Conservation (phyloP, 768 basidiomycete species). For the Tylopilus sp. region DNA sequence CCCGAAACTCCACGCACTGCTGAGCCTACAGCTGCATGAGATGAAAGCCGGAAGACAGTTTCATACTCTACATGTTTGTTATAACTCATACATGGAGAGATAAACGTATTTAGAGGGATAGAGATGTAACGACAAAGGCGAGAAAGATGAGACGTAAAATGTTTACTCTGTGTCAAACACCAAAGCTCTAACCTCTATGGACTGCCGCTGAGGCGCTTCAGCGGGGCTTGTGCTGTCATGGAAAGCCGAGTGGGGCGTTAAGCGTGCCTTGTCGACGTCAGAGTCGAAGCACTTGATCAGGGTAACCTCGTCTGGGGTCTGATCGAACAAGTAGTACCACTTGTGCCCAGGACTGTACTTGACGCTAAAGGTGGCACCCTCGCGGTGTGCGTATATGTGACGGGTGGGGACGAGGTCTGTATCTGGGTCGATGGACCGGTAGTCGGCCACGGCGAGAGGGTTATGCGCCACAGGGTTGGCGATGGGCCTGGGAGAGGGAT, state of each 20-base stretch:
- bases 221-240: slow-evolving; percentile 32
- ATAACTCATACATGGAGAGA: neutral
- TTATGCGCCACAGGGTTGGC: slow-evolving; percentile 36
- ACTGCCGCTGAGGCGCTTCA: slow-evolving; percentile 39
- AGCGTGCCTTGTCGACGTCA: slow-evolving; percentile 34
- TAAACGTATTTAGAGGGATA: neutral
- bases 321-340: slow-evolving; percentile 39
- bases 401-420: slow-evolving; percentile 37
- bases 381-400: slow-evolving; percentile 33
- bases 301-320: slow-evolving; percentile 40
- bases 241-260: slow-evolving; percentile 45
- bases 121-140: neutral
- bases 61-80: neutral
- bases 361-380: slow-evolving; percentile 35
- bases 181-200: slow-evolving; percentile 41
- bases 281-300: slow-evolving; percentile 48
- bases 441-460: slow-evolving; percentile 43
- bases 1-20: slow-evolving; percentile 25
- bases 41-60: neutral
- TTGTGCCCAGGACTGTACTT: slow-evolving; percentile 34
- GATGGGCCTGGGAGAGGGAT: slow-evolving; percentile 30
- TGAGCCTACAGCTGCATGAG: slow-evolving; percentile 17
- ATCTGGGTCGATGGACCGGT: slow-evolving; percentile 33
- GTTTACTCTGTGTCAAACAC: slow-evolving; percentile 40
- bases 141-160: neutral